Base-by-base conservation (phyloP, 805 yeast species). In the Monosporozyma siamensis region DNA sequence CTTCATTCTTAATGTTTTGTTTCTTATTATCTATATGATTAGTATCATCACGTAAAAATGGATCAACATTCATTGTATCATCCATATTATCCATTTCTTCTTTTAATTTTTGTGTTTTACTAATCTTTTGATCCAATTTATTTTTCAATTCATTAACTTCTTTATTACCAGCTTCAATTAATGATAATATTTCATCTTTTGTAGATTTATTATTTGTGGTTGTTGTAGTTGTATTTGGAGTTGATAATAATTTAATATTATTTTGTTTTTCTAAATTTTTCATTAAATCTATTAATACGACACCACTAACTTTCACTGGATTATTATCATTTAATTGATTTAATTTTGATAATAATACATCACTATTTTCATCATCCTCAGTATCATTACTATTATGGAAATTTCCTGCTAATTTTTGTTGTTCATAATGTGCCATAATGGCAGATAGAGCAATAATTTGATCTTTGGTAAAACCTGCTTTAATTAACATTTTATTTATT, bases 401-500 rank as follows among this genome's bases (percentile, higher is more conserved):
- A 34, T 18, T 40, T 18, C 22, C 37, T 24, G 44, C 47, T 14
- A 37, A 32, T 34, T 53, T 57, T 37, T 56, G 51, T 39, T 50
- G 66, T 61, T 77, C 80, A 58, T 82, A 82, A 50, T 79, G 83
- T 0, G 88, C 89, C 25, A 82, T 75, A 40, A 82, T 67, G 0
- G 85, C 85, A 5, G 85, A 78, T 26, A 83, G 64, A 2, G 86
- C 77, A 52, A 80, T 85, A 11, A 83, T 82, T 56, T 83, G 92
- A 29, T 77, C 77, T 44, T 71, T 75, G 2, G 77, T 67, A 34
- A 83, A 68, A 0, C 92, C 92, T 2, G 80, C 86, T 6, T 76
- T 73, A 6, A 71, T 71, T 36, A 83, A 59, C 1, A 87, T 74
- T 17, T 69, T 62, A 48, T 76, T 74, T 2, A 89, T 90, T 9